Evolutionary conservation across 2,329 filamentous ascomycete species (phyloP).

Genomic region (Aphanoascus verrucosus): DNA sequence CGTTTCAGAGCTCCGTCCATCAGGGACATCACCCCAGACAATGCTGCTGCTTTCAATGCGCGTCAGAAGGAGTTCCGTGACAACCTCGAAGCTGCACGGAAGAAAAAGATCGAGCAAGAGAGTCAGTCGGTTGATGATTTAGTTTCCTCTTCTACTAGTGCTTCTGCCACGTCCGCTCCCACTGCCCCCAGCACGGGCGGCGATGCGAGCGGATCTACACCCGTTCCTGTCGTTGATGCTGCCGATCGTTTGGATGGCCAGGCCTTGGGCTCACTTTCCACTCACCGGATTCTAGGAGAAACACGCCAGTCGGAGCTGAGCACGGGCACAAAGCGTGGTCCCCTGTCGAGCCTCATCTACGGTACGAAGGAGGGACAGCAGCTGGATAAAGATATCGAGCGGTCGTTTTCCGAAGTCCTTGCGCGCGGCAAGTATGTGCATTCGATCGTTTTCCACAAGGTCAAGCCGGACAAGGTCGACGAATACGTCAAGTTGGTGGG

Average conservation of each 20-base stretch:
- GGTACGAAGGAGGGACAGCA: slow-evolving; percentile 91
- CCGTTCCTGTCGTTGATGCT: slow-evolving; percentile 29
- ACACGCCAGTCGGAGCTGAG: slow-evolving; percentile 37
- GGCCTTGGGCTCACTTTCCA: slow-evolving; percentile 52
- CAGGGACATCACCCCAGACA: slow-evolving; percentile 67
- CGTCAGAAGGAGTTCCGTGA: slow-evolving; percentile 82
- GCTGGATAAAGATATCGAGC: slow-evolving; percentile 89
- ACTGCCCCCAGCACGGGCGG: slow-evolving; percentile 39
- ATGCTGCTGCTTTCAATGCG: slow-evolving; percentile 63
- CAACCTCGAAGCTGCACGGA: slow-evolving; percentile 63
- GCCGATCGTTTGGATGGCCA: slow-evolving; percentile 33
- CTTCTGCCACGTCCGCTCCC: slow-evolving; percentile 30
- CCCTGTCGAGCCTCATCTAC: slow-evolving; percentile 82
- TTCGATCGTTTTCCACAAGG: slow-evolving; percentile 91
- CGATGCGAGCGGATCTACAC: slow-evolving; percentile 33
- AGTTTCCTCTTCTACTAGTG: slow-evolving; percentile 36
- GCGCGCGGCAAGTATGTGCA: slow-evolving; percentile 97
- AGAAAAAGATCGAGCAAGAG: slow-evolving; percentile 68
- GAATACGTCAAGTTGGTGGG: slow-evolving; percentile 88
- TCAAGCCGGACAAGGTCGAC: slow-evolving; percentile 89
- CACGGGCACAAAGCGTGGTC: slow-evolving; percentile 53
- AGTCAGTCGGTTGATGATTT: slow-evolving; percentile 55
- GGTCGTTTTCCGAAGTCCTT: slow-evolving; percentile 88
- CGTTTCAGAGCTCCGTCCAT: slow-evolving; percentile 58
- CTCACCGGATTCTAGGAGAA: slow-evolving; percentile 43